Percentiles rank a stretch among this genome's conserved stretches.
phyloP scores from a whole-genome alignment of 2,329 filamentous ascomycete genomes.

The Fusarium sp. region DNA sequence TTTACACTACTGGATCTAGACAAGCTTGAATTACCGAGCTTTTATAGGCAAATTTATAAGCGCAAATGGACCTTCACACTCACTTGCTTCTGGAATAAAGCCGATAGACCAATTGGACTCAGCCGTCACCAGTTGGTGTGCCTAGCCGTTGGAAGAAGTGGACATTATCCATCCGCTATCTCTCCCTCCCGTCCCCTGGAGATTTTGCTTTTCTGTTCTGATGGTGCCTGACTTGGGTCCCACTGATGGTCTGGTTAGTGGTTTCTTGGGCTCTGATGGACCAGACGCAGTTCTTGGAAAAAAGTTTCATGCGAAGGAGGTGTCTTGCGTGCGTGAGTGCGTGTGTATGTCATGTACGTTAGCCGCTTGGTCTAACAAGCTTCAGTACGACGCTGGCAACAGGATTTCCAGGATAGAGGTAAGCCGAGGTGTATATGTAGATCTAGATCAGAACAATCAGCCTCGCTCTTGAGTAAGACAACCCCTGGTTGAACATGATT shows the following conservation, averaged over 20 bases:
- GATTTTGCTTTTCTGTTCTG: conserved; percentile 20
- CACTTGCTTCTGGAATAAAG: conserved; percentile 26
- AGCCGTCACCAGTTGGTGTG: conserved; percentile 9
- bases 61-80: not conserved
- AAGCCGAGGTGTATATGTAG: not conserved
- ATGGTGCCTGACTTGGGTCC: conserved; percentile 35
- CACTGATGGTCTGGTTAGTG: conserved; percentile 30
- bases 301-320: conserved; percentile 15
- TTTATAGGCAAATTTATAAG: not conserved
- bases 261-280: conserved; percentile 16
- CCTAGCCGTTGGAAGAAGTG: conserved; percentile 25
- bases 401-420: not conserved
- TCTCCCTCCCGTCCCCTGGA: conserved; percentile 25
- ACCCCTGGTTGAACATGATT: not conserved
- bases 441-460: not conserved
- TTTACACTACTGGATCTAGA: not conserved
- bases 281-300: not conserved
- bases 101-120: conserved; percentile 6
- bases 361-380: not conserved
- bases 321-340: conserved; percentile 5
- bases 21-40: not conserved
- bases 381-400: conserved; percentile 9
- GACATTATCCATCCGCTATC: conserved; percentile 14
- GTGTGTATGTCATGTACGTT: not conserved
- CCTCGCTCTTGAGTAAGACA: not conserved